Evolutionary conservation across 495 filamentous ascomycete species (phyloP), one percentile per base, ranked within the genome.

Genomic region (Coniosporium apollinis): DNA sequence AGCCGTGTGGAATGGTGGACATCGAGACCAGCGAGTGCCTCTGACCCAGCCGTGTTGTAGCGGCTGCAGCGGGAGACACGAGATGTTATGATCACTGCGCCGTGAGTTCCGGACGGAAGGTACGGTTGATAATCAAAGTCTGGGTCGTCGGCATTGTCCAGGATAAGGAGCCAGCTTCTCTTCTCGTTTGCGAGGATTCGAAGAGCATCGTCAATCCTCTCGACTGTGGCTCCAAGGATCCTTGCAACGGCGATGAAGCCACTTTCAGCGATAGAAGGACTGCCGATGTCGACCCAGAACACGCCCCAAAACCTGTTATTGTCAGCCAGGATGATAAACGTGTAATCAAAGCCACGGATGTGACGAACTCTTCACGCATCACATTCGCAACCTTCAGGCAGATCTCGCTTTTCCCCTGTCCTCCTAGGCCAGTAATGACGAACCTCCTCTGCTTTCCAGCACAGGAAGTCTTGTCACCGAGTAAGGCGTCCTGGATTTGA

Each of bases 131-230:
- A 47, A 19, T 47, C 41, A n/a, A 40, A 26, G 1, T 37, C 19
- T 6, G 41, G 41, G 34, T 47, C 41, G 22, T 47, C 44, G 9
- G 41, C 41, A 30, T 47, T 44, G 17, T 44, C 44, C 15, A 47
- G 16, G 20, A 47, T 22, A 19, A 47, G 36, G 11, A 47, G 44
- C 40, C 40, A 44, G 22, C n/a, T 14, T 3, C 32, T 10, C 15
- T 34, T 44, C 5, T 26, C 37, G 17, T 28, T 40, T 14, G 44
- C 29, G 13, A 47, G 44, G 16, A 11, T 13, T 14, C 37, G 28
- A 10, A 13, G 18, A 13, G 37, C 15, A 15, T 41, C 44, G 1
- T 37, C 34, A 5, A 46, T 9, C 9, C 21, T 30, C 15, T 46
- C 22, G 14, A 19, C 34, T 6, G 29, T 19, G n/a, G 20, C 21